Base-by-base conservation (phyloP, 768 basidiomycete genomes). In the Psilocybe cubensis region DNA sequence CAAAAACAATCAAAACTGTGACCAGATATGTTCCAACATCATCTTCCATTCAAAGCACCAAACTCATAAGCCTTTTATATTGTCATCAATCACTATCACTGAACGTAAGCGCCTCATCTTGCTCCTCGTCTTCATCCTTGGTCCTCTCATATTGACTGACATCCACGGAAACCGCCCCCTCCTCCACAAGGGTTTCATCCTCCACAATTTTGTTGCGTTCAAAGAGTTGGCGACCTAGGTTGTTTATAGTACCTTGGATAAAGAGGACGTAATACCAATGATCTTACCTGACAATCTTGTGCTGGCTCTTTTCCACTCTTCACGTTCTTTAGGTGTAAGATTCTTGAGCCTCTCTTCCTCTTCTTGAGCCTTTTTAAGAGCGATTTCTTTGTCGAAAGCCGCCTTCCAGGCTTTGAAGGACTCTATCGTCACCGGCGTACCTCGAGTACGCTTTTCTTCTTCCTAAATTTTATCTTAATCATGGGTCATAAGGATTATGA, bases 201-300 rank as follows among this genome's bases (percentile, higher is more conserved):
- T 92, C 88, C 29, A 95, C 78, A 63, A 84, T 83, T 55, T 77
- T 83, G 68, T 93, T 87, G 35, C 85, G 84, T 73, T 96, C 94
- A 72, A 98, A 99, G 43, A 98, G 75, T 74, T 97, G 94, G 21
- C 94, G 87, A 24, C 96, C 96, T 96, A 62, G n/a, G 51, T 29
- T 57, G 35, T 24, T 28, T 6, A 41, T 27, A 52, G 53, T 49
- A 44, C n/a, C 42, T 21, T 52, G 28, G 12, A 45, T 10, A 51
- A 23, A 21, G 49, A 47, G 29, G 48, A 46, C 25, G 18, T 23
- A 38, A 3, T 2, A 53, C 17, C 40, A 18, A 11, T 28, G 25
- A 31, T 31, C 83, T 56, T 63, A 94, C 96, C 96, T 55, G 83
- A 82, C 31, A 86, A 72, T 59, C 95, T 81, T 52, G 78, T 81